A percentile compares a stretch with the other conserved stretches of the same genome.
phyloP scores from a whole-genome alignment of 306 rosid species.

The Alnus glutinosa region DNA sequence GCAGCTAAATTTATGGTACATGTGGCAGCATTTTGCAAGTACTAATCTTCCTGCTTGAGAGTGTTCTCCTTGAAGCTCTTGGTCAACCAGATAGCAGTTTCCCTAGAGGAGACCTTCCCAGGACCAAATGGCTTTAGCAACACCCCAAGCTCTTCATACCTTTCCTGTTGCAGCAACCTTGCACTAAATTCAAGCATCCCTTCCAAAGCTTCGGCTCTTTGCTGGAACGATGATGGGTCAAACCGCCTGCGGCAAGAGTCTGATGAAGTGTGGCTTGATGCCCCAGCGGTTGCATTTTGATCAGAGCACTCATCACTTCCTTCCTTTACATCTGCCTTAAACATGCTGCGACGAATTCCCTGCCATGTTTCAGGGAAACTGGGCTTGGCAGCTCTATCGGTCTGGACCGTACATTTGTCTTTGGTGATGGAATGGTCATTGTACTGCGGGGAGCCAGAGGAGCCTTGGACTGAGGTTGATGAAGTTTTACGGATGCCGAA shows the following conservation, averaged over 20 bases:
- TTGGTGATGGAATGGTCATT: slow-evolving; percentile 69
- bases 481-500: slow-evolving; percentile 50
- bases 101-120: slow-evolving; percentile 92
- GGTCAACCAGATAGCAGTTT: slow-evolving; percentile 98
- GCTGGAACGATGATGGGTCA: slow-evolving; percentile 76
- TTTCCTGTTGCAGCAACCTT: slow-evolving; percentile 78
- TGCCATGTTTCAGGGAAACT: slow-evolving; percentile 57
- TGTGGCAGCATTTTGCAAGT: slow-evolving; percentile 28
- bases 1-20: slow-evolving; percentile 32
- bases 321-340: slow-evolving; percentile 44
- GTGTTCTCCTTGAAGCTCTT: slow-evolving; percentile 89
- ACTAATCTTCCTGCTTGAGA: slow-evolving; percentile 49
- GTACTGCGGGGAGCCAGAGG: slow-evolving; percentile 49
- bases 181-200: slow-evolving; percentile 99
- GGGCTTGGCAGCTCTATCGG: slow-evolving; percentile 51
- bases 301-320: slow-evolving; percentile 71
- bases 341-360: slow-evolving; percentile 61
- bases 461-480: slow-evolving; percentile 49
- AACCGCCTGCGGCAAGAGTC: slow-evolving; percentile 61
- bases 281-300: slow-evolving; percentile 94
- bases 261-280: slow-evolving; percentile 84
- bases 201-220: slow-evolving; percentile 98
- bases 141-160: slow-evolving; percentile 95
- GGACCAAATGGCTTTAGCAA: slow-evolving; percentile 96
- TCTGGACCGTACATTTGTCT: slow-evolving; percentile 88